Conservation (phyloP, 306 rosid genomes). For the Clitoria ternatea region DNA sequence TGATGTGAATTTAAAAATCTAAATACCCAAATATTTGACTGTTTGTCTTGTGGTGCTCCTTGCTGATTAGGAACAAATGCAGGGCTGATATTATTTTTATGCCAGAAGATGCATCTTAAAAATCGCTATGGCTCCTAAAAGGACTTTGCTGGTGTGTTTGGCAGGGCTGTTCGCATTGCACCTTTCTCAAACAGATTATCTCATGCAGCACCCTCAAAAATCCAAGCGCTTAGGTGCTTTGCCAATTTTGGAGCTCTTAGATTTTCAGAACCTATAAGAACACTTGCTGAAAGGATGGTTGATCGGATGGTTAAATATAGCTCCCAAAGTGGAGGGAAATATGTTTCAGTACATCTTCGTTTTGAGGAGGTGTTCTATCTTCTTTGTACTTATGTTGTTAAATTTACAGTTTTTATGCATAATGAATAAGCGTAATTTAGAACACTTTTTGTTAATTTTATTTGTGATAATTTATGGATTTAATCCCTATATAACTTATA, state of each 20-base stretch:
- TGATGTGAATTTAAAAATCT: not conserved
- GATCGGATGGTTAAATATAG: slow-evolving; percentile 76
- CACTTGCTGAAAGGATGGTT: slow-evolving; percentile 84
- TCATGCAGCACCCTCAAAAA: slow-evolving; percentile 66
- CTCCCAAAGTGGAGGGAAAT: slow-evolving; percentile 78
- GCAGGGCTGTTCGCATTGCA: slow-evolving; percentile 94
- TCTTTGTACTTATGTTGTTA: slow-evolving; percentile 3
- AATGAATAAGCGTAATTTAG: slow-evolving; percentile 1
- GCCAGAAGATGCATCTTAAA: not conserved
- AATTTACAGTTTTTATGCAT: not conserved
- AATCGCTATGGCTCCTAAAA: slow-evolving; percentile 6
- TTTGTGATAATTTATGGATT: not conserved
- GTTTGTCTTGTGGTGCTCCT: not conserved
- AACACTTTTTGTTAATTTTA: not conserved
- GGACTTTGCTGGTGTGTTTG: slow-evolving; percentile 35
- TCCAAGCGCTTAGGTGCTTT: slow-evolving; percentile 81
- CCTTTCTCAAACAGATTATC: slow-evolving; percentile 98
- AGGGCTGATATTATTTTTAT: not conserved
- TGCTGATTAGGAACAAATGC: not conserved
- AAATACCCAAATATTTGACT: slow-evolving; percentile 9
- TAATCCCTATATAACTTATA: not conserved
- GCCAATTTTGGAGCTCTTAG: slow-evolving; percentile 84
- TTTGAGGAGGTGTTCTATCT: slow-evolving; percentile 79
- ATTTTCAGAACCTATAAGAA: slow-evolving; percentile 77
- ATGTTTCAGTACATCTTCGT: slow-evolving; percentile 94